A percentile compares a stretch with the other conserved stretches of the same genome.
Conservation (phyloP, 352 stramenopile genomes). For the Globisporangium megalacanthum region DNA sequence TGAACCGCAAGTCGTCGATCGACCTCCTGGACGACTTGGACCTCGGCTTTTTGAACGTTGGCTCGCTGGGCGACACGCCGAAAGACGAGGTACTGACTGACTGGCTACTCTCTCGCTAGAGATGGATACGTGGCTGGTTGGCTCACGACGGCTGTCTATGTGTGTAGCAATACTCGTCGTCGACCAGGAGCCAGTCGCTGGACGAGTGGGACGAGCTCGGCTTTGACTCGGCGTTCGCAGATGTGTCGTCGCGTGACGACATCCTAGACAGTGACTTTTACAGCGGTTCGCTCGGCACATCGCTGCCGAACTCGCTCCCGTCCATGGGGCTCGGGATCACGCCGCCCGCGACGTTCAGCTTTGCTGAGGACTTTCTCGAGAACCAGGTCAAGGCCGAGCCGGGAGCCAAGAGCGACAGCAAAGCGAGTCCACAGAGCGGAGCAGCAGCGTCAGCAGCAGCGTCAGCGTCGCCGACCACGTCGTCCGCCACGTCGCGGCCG, state of each 20-base stretch:
- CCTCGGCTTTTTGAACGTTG: slow-evolving; percentile 85
- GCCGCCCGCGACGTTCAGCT: slow-evolving; percentile 74
- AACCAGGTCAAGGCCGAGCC: slow-evolving; percentile 60
- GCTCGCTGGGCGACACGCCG: slow-evolving; percentile 73
- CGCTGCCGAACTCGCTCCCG: slow-evolving; percentile 77
- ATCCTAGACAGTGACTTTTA: slow-evolving; percentile 82
- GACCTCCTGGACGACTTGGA: slow-evolving; percentile 84
- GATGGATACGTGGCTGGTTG: background rate
- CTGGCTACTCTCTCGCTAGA: slow-evolving; percentile 3
- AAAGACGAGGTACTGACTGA: slow-evolving; percentile 57
- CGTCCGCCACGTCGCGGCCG: slow-evolving; percentile 60
- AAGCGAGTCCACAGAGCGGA: slow-evolving; percentile 13
- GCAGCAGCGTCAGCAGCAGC: slow-evolving; percentile 10
- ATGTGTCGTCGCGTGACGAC: slow-evolving; percentile 61
- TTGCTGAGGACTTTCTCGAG: slow-evolving; percentile 83
- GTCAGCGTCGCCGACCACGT: slow-evolving; percentile 16
- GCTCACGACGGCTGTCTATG: no score
- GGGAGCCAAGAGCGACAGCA: slow-evolving; percentile 31
- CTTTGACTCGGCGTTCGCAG: slow-evolving; percentile 78
- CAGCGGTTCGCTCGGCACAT: slow-evolving; percentile 76
- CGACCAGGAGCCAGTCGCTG: slow-evolving; percentile 61
- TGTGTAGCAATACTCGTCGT: slow-evolving; percentile 39
- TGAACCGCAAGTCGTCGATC: slow-evolving; percentile 84
- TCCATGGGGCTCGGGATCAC: slow-evolving; percentile 86
- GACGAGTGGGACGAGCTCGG: slow-evolving; percentile 85